These are phyloP conservation scores for Phytophthora idaei DNA, from an alignment of 352 stramenopile genomes.

Conservation along the genomic window DNA sequence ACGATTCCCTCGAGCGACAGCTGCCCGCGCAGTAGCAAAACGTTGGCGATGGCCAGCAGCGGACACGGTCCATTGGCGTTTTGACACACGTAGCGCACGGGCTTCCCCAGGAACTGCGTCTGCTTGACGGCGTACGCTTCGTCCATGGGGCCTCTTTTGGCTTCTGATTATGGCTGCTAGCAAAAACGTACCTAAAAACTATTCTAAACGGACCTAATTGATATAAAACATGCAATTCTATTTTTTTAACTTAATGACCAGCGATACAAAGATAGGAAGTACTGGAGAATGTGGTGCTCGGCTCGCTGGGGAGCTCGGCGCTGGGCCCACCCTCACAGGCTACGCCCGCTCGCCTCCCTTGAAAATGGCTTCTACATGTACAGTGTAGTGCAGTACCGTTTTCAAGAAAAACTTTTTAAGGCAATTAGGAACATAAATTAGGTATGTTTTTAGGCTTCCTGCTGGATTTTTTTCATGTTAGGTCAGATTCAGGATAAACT, in stretches of 20 bases:
- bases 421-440: too few relatives aligned
- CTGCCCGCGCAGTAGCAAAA: conserved; percentile 92
- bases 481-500: background rate
- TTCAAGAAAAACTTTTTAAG: too few relatives aligned
- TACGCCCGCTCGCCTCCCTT: too few relatives aligned
- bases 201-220: background rate
- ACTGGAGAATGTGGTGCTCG: too few relatives aligned
- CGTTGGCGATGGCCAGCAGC: conserved; percentile 96
- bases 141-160: conserved; percentile 38
- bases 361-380: too few relatives aligned
- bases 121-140: conserved; percentile 85
- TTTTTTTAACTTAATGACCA: too few relatives aligned
- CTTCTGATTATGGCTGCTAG: conserved; percentile 12
- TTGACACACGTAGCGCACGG: conserved; percentile 93
- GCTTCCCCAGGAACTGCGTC: conserved; percentile 77
- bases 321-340: too few relatives aligned
- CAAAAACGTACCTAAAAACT: background rate
- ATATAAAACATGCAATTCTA: background rate
- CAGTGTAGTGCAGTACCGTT: too few relatives aligned
- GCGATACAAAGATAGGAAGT: too few relatives aligned
- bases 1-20: conserved; percentile 77
- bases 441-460: too few relatives aligned
- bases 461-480: background rate
- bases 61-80: conserved; percentile 98
- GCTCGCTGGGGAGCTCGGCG: too few relatives aligned